Evolutionary conservation across 176 grass and related monocot species (phyloP).

Genomic region (Lolium multiflorum): DNA sequence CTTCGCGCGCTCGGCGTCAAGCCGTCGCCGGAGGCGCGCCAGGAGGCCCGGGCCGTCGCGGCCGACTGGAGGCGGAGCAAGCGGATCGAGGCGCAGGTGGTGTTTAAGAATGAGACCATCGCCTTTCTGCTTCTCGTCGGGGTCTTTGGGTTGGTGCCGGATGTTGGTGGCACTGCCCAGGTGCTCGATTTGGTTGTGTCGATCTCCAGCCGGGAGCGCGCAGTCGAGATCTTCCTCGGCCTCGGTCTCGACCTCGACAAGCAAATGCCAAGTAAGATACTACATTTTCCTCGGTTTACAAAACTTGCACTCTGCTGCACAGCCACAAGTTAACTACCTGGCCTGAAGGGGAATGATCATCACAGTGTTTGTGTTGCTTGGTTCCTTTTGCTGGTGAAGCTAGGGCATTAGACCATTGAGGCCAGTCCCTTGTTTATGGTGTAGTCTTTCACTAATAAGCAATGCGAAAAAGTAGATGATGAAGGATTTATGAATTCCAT

Average conservation of each 20-base stretch:
- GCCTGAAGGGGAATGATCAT: neutral
- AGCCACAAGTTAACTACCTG: neutral
- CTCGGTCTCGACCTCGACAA: slow-evolving; percentile 44
- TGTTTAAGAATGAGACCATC: slow-evolving; percentile 50
- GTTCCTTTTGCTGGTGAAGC: neutral
- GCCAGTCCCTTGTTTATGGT: neutral
- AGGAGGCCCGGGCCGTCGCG: slow-evolving; percentile 47
- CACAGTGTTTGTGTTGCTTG: neutral
- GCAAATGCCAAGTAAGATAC: slow-evolving; percentile 39
- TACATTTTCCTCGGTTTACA: neutral
- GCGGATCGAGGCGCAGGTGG: slow-evolving; percentile 37
- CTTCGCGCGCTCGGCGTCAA: slow-evolving; percentile 42
- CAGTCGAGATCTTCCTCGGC: slow-evolving; percentile 44
- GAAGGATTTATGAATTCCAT: neutral
- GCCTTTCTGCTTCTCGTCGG: slow-evolving; percentile 54
- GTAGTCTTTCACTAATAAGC: neutral
- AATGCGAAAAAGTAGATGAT: neutral
- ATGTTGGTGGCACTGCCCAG: slow-evolving; percentile 47
- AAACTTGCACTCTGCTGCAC: neutral
- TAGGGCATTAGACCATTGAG: neutral
- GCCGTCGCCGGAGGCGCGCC: slow-evolving; percentile 48
- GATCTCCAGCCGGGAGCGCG: slow-evolving; percentile 41
- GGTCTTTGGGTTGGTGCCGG: slow-evolving; percentile 48
- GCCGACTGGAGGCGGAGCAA: slow-evolving; percentile 51
- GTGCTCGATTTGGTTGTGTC: slow-evolving; percentile 51